phyloP scores from a whole-genome alignment of 768 basidiomycete genomes.

The Boletus patriciae region DNA sequence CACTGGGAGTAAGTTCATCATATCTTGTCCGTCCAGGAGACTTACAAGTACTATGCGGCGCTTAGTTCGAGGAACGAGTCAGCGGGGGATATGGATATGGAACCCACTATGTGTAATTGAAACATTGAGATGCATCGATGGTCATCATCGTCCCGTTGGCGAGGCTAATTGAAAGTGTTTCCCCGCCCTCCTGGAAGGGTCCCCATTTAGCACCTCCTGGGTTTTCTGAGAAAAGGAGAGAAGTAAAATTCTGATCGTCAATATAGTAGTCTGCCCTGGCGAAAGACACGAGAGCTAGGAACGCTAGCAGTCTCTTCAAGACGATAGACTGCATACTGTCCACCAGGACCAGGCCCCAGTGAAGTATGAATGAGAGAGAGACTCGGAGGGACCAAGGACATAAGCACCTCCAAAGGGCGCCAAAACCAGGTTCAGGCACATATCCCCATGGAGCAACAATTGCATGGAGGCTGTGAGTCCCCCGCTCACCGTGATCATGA shows the following conservation, averaged over 20 bases:
- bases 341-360: background rate
- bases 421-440: background rate
- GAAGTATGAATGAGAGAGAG: background rate
- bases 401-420: background rate
- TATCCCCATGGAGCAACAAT: background rate
- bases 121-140: conserved; percentile 16
- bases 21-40: background rate
- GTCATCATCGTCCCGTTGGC: conserved; percentile 14
- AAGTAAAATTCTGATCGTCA: conserved; percentile 18
- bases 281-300: background rate
- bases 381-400: background rate
- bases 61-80: background rate
- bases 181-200: conserved; percentile 7
- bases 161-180: conserved; percentile 9
- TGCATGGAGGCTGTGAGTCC: background rate
- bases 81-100: background rate
- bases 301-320: background rate
- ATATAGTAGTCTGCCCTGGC: conserved; percentile 15
- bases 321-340: conserved; percentile 4
- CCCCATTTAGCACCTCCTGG: conserved; percentile 14
- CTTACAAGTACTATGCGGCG: conserved; percentile 8
- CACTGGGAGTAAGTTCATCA: background rate
- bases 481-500: background rate
- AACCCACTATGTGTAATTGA: conserved; percentile 18
- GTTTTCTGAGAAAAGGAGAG: conserved; percentile 12